Evolutionary conservation across 169 alveolate genomes (phyloP).

Genomic region (Babesia gibsoni): DNA sequence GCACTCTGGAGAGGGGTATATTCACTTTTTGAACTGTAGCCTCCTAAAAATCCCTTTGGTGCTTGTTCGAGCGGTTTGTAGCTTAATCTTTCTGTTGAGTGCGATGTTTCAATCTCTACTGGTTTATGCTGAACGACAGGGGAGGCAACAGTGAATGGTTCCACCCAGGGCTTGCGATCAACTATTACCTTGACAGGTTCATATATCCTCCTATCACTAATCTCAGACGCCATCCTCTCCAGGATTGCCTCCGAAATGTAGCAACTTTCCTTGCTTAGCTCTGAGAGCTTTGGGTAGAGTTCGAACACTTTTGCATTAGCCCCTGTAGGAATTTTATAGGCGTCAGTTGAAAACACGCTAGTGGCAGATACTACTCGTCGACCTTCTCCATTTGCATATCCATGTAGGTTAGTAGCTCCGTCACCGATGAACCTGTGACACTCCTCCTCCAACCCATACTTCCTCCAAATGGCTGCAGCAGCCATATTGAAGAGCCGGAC

Average conservation of each 20-base stretch:
- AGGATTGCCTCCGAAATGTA: constrained; percentile 20
- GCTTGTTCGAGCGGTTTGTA: too few relatives aligned
- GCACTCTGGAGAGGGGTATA: not conserved
- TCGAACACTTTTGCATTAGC: constrained; percentile 19
- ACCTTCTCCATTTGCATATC: constrained; percentile 11
- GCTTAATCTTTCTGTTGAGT: not conserved
- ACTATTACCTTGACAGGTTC: not conserved
- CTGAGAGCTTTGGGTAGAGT: constrained; percentile 43
- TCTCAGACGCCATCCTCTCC: constrained; percentile 40
- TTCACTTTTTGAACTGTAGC: not conserved
- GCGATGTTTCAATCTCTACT: not conserved
- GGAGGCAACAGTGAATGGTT: not conserved
- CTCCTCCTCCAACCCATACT: constrained; percentile 43
- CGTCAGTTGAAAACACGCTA: constrained; percentile 38
- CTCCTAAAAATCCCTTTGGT: too few relatives aligned
- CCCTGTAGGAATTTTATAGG: constrained; percentile 32
- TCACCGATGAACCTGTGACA: constrained; percentile 12
- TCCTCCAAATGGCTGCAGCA: constrained; percentile 44
- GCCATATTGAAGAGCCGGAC: constrained; percentile 21
- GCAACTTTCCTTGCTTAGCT: constrained; percentile 34
- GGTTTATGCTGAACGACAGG: not conserved
- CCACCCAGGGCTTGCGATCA: not conserved
- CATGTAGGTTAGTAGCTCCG: not conserved
- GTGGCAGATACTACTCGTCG: constrained; percentile 31
- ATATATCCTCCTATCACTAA: not conserved